Conservation (phyloP, 345 rosid species). For the Carallia brachiata region DNA sequence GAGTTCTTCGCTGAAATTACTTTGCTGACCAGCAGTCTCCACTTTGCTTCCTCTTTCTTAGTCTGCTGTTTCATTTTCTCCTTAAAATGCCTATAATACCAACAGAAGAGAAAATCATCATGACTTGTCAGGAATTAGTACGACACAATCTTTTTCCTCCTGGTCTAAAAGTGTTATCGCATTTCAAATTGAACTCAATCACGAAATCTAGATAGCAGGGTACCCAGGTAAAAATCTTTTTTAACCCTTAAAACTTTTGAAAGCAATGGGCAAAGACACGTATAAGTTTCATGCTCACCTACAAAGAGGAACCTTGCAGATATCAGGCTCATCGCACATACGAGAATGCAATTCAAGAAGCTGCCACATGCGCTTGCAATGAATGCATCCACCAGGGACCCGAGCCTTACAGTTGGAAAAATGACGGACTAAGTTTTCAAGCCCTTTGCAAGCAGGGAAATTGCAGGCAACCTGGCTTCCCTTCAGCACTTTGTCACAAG, state of each 20-base stretch:
- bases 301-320: constrained; percentile 86
- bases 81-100: constrained; percentile 50
- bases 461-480: constrained; percentile 51
- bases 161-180: too few species aligned
- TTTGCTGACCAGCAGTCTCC: constrained; percentile 70
- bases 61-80: constrained; percentile 62
- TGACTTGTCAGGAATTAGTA: neutral
- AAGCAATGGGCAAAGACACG: neutral
- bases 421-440: constrained; percentile 74
- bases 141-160: too few species aligned
- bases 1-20: constrained; percentile 56
- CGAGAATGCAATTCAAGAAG: constrained; percentile 89
- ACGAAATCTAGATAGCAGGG: too few species aligned
- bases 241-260: neutral
- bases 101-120: neutral
- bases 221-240: too few species aligned
- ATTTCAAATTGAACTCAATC: too few species aligned
- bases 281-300: constrained; percentile 40
- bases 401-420: constrained; percentile 72
- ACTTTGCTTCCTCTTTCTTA: constrained; percentile 69
- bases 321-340: constrained; percentile 63
- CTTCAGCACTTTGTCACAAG: constrained; percentile 57
- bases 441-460: constrained; percentile 82
- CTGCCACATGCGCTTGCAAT: constrained; percentile 92
- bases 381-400: constrained; percentile 63